phyloP scores from a whole-genome alignment of 2,329 filamentous ascomycete species.

The Sporothrix dimorphospora region DNA sequence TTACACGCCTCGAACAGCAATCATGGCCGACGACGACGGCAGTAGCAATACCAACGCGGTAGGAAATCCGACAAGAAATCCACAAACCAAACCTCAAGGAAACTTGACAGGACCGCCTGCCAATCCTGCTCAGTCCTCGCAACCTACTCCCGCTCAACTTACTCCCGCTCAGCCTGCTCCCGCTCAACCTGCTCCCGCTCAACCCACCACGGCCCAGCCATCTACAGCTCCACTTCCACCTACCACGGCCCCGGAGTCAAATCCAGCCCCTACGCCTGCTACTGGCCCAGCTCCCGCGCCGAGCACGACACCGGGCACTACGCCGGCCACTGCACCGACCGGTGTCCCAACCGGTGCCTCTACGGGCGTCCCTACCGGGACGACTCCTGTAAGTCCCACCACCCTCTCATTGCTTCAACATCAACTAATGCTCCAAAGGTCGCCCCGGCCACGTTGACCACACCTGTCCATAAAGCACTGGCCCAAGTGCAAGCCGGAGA shows the following conservation, averaged over 20 bases:
- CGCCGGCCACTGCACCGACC: no score
- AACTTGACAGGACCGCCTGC: background rate
- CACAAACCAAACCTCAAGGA: background rate
- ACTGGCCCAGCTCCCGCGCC: background rate
- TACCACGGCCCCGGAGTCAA: background rate
- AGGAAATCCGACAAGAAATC: background rate
- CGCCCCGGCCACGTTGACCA: no score
- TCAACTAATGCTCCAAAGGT: no score
- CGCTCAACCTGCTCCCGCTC: background rate
- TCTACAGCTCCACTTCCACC: background rate
- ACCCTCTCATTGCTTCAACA: no score
- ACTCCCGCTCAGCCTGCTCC: background rate
- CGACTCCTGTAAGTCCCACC: no score
- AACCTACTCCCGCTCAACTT: background rate
- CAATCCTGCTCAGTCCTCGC: background rate
- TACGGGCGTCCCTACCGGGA: no score
- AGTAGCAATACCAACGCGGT: background rate
- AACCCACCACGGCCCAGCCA: background rate
- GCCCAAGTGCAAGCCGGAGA: no score
- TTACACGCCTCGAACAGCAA: background rate
- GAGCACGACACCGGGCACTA: background rate
- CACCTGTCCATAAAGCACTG: no score
- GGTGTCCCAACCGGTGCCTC: no score
- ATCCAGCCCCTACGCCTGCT: no score
- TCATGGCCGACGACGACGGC: background rate